A percentile compares a stretch with the other conserved stretches of the same genome.
phyloP scores from a whole-genome alignment of 768 basidiomycete species.

The Leucocoprinus birnbaumii region DNA sequence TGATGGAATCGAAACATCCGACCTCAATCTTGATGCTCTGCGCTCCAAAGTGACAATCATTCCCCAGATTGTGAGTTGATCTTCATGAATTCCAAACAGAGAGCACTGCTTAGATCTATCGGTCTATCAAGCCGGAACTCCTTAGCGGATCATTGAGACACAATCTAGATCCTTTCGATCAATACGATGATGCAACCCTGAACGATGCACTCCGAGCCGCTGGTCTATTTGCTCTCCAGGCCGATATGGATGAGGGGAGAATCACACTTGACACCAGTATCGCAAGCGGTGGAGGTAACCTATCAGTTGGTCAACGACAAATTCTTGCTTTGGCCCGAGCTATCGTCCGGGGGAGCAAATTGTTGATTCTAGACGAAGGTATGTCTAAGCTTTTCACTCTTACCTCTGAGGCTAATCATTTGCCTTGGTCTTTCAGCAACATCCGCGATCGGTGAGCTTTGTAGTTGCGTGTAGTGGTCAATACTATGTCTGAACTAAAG shows the following conservation, averaged over 20 bases:
- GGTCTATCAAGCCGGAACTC: slow-evolving; percentile 25
- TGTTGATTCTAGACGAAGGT: slow-evolving; percentile 62
- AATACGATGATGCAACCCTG: slow-evolving; percentile 43
- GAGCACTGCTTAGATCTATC: background rate
- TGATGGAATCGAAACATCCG: slow-evolving; percentile 44
- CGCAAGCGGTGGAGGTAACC: slow-evolving; percentile 57
- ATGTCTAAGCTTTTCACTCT: slow-evolving; percentile 17
- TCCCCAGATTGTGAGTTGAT: slow-evolving; percentile 35
- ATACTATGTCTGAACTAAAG: background rate
- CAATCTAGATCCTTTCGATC: slow-evolving; percentile 60
- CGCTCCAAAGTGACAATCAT: slow-evolving; percentile 58
- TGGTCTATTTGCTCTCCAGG: slow-evolving; percentile 32
- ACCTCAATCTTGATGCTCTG: slow-evolving; percentile 51
- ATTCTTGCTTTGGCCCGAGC: slow-evolving; percentile 60
- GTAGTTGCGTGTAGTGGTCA: background rate
- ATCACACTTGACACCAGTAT: slow-evolving; percentile 41
- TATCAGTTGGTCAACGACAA: slow-evolving; percentile 73
- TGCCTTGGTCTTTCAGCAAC: slow-evolving; percentile 26
- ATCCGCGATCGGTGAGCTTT: slow-evolving; percentile 36
- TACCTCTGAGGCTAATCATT: background rate
- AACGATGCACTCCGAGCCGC: slow-evolving; percentile 35
- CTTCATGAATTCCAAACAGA: background rate
- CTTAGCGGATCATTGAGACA: slow-evolving; percentile 42
- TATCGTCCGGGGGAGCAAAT: slow-evolving; percentile 47
- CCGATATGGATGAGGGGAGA: slow-evolving; percentile 44